Base-by-base conservation (phyloP, 176 grass and related monocot genomes). In the Eleusine indica region DNA sequence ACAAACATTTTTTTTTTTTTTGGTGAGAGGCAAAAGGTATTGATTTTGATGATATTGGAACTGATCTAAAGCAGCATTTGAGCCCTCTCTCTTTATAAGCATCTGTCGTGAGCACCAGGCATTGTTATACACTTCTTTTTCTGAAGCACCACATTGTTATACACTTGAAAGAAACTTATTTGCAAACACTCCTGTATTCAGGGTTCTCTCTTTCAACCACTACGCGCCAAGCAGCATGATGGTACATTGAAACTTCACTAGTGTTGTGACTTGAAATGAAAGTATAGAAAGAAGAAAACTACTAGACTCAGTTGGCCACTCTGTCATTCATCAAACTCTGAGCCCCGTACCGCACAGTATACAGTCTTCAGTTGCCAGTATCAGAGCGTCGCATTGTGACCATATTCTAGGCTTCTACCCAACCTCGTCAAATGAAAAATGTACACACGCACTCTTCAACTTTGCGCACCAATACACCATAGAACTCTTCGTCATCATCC, bases 1-100 rank as follows among this genome's bases (percentile, higher is more conserved):
- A 32, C 19, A 65, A 17, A 58, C 21, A 39, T 73, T 75, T 90
- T 73, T 78, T 5, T 22, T 39, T 38, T 32, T 57, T 57, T 19
- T 2, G 5, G 22, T 25, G 7, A 22, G 57, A 22, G 53, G 21
- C 57, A 10, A 21, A 21, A 22, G 57, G 21, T 60, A 60, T 60
- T 67, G 16, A 4, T 66, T 43, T 48, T 66, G 11, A 41, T 76
- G 9, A 12, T 70, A 29, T 22, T 58, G 14, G 48, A 51, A 51
- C 6, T 19, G 54, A 57, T 1, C 6, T 57, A 21, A 57, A 57
- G 54, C 54, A 57, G 54, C 54, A 21, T 57, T 21, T 57, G 17
- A 57, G 54, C 54, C 54, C 25, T 25, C 25, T 25, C 25, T 25
- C 25, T 25, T 25, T 35, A 35, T 1, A 35, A 35, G 32, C 32